Percentiles rank a stretch among this genome's conserved stretches.
phyloP scores from a whole-genome alignment of 2,329 filamentous ascomycete species.

The Aplosporella prunicola region DNA sequence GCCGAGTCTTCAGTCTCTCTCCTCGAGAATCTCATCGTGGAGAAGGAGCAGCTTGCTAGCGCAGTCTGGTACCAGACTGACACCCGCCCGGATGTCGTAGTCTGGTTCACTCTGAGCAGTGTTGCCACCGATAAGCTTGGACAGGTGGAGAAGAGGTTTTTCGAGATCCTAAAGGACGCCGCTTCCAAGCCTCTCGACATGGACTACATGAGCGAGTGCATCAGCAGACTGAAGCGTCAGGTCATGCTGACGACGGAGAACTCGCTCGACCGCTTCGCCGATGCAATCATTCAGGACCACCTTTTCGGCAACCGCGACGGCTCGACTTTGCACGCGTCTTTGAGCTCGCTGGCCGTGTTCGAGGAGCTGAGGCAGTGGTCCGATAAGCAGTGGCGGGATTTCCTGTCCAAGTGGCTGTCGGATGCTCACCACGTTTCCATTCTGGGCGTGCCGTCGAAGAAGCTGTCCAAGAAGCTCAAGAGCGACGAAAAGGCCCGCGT shows the following conservation, averaged over 20 bases:
- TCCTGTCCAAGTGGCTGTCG: conserved; percentile 72
- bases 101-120: conserved; percentile 77
- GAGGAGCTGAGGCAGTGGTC: conserved; percentile 69
- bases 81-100: conserved; percentile 67
- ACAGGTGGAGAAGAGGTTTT: conserved; percentile 75
- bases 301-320: conserved; percentile 83
- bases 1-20: conserved; percentile 89
- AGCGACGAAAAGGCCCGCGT: conserved; percentile 69
- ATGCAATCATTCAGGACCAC: conserved; percentile 83
- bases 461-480: conserved; percentile 73
- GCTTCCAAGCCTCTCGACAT: conserved; percentile 76
- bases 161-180: conserved; percentile 73
- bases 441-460: conserved; percentile 74
- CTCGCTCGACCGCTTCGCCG: conserved; percentile 70
- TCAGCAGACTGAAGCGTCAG: conserved; percentile 70
- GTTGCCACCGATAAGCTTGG: conserved; percentile 80
- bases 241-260: conserved; percentile 77
- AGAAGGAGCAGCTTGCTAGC: conserved; percentile 85
- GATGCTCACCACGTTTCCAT: conserved; percentile 83
- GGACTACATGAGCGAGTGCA: conserved; percentile 80
- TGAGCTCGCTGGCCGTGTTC: conserved; percentile 40
- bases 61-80: conserved; percentile 74
- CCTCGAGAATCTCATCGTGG: conserved; percentile 83
- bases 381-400: conserved; percentile 73
- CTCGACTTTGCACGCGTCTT: conserved; percentile 31